These are phyloP conservation scores for Penicillium waksmanii DNA, from an alignment of 495 filamentous ascomycete species.

Conservation along the genomic window DNA sequence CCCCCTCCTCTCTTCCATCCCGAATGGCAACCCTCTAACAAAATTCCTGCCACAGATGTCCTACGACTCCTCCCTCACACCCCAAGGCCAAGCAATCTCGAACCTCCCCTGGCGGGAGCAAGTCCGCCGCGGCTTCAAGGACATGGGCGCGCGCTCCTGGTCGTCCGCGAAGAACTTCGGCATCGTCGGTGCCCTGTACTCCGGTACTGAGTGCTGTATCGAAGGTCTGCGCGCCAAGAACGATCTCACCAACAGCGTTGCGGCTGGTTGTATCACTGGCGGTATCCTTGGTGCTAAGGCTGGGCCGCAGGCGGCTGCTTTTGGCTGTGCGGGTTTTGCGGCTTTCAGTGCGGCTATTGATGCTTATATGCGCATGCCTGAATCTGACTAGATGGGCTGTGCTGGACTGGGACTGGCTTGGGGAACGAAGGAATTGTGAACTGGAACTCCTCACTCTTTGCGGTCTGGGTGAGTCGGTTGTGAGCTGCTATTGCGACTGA, in stretches of 20 bases:
- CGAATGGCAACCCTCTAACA: constrained; percentile 12
- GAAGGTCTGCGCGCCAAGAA: constrained; percentile 91
- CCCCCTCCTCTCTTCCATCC: not conserved
- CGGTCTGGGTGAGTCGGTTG: not conserved
- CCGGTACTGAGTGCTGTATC: constrained; percentile 93
- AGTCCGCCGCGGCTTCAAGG: constrained; percentile 80
- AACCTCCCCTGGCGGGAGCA: constrained; percentile 82
- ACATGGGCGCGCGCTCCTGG: constrained; percentile 86
- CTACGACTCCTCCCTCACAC: constrained; percentile 80
- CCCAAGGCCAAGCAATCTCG: constrained; percentile 63
- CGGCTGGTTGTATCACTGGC: constrained; percentile 89
- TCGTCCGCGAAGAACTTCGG: constrained; percentile 95
- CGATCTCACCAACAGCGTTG: constrained; percentile 85
- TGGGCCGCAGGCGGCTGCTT: constrained; percentile 85
- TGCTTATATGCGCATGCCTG: constrained; percentile 76
- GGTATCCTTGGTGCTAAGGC: constrained; percentile 82
- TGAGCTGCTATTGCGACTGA: not conserved
- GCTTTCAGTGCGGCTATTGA: constrained; percentile 96
- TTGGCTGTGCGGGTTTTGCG: constrained; percentile 93
- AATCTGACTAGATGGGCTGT: constrained; percentile 23
- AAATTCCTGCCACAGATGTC: constrained; percentile 65
- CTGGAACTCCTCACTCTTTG: too few species aligned
- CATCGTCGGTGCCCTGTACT: constrained; percentile 84
- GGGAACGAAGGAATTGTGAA: too few species aligned
- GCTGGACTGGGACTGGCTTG: not conserved